These are phyloP conservation scores for Lactarius pseudohatsudake DNA, from an alignment of 768 basidiomycete species.

Conservation along the genomic window DNA sequence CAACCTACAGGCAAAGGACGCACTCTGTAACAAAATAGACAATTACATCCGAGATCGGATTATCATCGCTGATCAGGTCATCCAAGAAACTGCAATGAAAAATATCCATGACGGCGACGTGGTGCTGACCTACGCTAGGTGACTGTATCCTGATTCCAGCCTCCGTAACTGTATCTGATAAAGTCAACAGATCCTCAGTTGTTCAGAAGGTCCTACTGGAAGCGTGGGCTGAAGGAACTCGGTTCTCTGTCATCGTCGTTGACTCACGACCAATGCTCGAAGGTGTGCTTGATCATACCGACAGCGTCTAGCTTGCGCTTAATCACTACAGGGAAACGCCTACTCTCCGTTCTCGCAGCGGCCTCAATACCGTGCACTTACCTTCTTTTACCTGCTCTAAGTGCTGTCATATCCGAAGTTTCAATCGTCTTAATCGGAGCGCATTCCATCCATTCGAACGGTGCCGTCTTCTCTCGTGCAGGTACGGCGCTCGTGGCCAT, in stretches of 20 bases:
- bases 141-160: conserved; percentile 3
- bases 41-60: conserved; percentile 94
- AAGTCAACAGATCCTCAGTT: conserved; percentile 75
- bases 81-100: conserved; percentile 81
- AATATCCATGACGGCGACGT: conserved; percentile 96
- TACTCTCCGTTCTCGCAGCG: conserved; percentile 67
- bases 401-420: conserved; percentile 76
- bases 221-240: conserved; percentile 70
- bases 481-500: conserved; percentile 96
- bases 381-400: conserved; percentile 82
- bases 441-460: conserved; percentile 92
- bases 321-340: conserved; percentile 61
- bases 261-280: conserved; percentile 95
- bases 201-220: conserved; percentile 86
- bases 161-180: conserved; percentile 14
- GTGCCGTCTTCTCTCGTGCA: conserved; percentile 88
- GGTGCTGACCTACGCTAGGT: conserved; percentile 93
- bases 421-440: conserved; percentile 89
- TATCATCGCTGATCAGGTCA: conserved; percentile 89
- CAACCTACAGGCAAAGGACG: conserved; percentile 74
- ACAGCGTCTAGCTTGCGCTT: conserved; percentile 5
- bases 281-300: conserved; percentile 45
- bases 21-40: conserved; percentile 81
- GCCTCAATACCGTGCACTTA: conserved; percentile 85
- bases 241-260: conserved; percentile 88